Evolutionary conservation across 2,329 filamentous ascomycete genomes (phyloP), one percentile per base, ranked within the genome.

Genomic region (Pseudonectria buxi): DNA sequence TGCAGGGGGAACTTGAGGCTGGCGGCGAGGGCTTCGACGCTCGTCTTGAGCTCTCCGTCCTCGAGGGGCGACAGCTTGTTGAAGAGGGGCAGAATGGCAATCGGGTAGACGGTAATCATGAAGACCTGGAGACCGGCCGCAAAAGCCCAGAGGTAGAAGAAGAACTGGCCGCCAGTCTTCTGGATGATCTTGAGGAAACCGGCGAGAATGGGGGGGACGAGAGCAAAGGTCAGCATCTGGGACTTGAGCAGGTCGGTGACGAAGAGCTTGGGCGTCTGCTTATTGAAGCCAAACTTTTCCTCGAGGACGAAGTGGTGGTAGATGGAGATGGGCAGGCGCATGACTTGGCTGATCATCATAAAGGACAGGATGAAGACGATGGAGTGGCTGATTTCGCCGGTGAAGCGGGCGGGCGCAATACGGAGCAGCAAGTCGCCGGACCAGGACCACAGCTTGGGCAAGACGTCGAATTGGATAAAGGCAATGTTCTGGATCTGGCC

Each of bases 271-370:
- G 87, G 69, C 0, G 92, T 96, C 72, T 95, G 88, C 70, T 98
- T 98, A 67, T 98, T 98, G 77, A 98, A 98, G 32, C 92, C 92
- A 53, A 94, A 98, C 58, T 87, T 85, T 66, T 95, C 89, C 64
- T 98, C 92, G 37, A 98, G 72, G 31, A 96, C 86, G 56, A 98
- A 98, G 10, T 87, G 92, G 66, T 89, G 81, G 71, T 96, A 98
- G 62, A 95, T 80, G 36, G 80, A 84, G 41, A 81, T 76, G 3
- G 92, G 92, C 35, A 96, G 68, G 38, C 81, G 83, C 45, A 95
- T 66, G 36, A 85, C 47, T 54, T 90, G 86, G 50, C 88, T 83
- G 53, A 94, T 75, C 53, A 94, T 62, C 51, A 87, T 83, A 63
- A 95, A 94, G 38, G 78, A 71, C 56, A 96, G 82, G 62, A 95